phyloP scores from a whole-genome alignment of 495 filamentous ascomycete genomes.

The Podospora fimiseda region DNA sequence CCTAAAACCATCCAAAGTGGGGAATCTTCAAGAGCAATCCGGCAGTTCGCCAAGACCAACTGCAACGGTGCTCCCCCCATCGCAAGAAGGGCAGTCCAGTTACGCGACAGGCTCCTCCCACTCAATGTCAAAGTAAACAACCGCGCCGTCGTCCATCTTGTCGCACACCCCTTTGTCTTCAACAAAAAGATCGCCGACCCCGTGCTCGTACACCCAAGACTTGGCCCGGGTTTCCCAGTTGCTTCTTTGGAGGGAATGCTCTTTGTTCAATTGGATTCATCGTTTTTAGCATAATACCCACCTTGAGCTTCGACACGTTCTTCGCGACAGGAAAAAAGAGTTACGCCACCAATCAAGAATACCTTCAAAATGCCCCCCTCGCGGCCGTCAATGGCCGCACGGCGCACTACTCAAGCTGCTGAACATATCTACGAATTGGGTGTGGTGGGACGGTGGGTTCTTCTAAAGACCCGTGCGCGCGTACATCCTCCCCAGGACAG shows the following conservation, averaged over 20 bases:
- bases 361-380: constrained; percentile 29
- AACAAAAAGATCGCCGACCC: background rate
- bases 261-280: too few species aligned
- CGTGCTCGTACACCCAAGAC: too few species aligned
- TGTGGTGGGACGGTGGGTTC: constrained; percentile 42
- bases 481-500: too few species aligned
- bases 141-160: background rate
- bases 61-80: too few species aligned
- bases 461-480: too few species aligned
- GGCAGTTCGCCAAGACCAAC: background rate
- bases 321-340: background rate
- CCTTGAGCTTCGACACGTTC: too few species aligned
- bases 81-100: background rate
- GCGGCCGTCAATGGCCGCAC: constrained; percentile 24
- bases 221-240: too few species aligned
- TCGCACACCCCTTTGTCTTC: background rate
- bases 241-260: too few species aligned
- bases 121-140: background rate
- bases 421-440: constrained; percentile 46
- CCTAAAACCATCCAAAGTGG: background rate
- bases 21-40: background rate
- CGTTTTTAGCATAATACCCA: too few species aligned
- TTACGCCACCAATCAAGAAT: background rate
- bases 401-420: constrained; percentile 29
- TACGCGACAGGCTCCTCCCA: background rate